These are phyloP conservation scores for Penicillium pulvis DNA, from an alignment of 495 filamentous ascomycete genomes.

Conservation along the genomic window DNA sequence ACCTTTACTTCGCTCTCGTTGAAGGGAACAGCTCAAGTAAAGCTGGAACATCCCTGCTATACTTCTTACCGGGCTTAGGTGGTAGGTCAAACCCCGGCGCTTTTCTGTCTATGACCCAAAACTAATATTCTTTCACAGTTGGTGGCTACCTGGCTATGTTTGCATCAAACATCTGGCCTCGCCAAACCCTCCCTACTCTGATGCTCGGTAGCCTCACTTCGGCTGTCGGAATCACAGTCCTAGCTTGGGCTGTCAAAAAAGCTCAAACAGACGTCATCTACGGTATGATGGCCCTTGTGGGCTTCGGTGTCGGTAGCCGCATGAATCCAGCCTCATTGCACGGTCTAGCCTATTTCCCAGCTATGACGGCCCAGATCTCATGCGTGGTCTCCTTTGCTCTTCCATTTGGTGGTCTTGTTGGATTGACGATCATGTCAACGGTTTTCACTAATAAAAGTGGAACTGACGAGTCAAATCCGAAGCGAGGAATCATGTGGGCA, in stretches of 20 bases:
- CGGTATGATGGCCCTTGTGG: slow-evolving; percentile 62
- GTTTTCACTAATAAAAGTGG: slow-evolving; percentile 60
- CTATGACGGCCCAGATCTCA: slow-evolving; percentile 50
- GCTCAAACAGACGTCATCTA: slow-evolving; percentile 46
- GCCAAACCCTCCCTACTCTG: slow-evolving; percentile 55
- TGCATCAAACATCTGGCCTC: slow-evolving; percentile 56
- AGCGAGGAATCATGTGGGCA: slow-evolving; percentile 51
- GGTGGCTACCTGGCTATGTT: slow-evolving; percentile 57
- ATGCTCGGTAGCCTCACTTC: slow-evolving; percentile 50
- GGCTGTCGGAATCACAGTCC: slow-evolving; percentile 46
- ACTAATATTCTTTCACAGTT: slow-evolving; percentile 18
- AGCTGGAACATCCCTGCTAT: slow-evolving; percentile 55
- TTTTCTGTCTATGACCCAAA: not conserved
- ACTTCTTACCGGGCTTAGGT: slow-evolving; percentile 46
- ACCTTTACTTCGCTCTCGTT: slow-evolving; percentile 60
- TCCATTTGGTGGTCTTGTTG: slow-evolving; percentile 60
- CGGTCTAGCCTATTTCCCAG: slow-evolving; percentile 54
- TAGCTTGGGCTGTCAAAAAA: slow-evolving; percentile 49
- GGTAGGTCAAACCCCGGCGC: slow-evolving; percentile 17
- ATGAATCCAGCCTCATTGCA: slow-evolving; percentile 55
- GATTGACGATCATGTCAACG: slow-evolving; percentile 59
- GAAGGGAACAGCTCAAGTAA: slow-evolving; percentile 44
- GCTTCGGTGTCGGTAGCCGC: slow-evolving; percentile 54
- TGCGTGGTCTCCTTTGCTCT: slow-evolving; percentile 52
- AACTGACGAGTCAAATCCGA: slow-evolving; percentile 37